These are phyloP conservation scores for Xerocomellus chrysenteron DNA, from an alignment of 768 basidiomycete species.

Conservation along the genomic window DNA sequence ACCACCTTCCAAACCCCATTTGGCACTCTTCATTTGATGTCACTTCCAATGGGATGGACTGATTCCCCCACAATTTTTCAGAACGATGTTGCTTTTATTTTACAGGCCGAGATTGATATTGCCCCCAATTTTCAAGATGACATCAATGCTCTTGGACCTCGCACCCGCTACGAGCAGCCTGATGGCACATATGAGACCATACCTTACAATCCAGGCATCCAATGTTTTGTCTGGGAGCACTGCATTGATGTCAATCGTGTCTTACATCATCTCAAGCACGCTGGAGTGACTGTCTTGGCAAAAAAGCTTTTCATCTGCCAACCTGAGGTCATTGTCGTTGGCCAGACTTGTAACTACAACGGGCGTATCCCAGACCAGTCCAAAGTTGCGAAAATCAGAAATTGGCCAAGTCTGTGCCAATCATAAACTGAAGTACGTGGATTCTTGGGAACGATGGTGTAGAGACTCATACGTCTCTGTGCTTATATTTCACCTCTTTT, in stretches of 20 bases:
- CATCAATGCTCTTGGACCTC: conserved; percentile 36
- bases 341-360: conserved; percentile 38
- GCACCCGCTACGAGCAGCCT: conserved; percentile 30
- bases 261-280: conserved; percentile 26
- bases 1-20: conserved; percentile 40
- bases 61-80: conserved; percentile 42
- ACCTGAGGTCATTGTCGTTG: conserved; percentile 33
- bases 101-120: conserved; percentile 39
- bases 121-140: conserved; percentile 42
- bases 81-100: conserved; percentile 37
- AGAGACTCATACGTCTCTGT: no score
- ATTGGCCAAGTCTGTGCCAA: conserved; percentile 30
- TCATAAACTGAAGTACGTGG: conserved; percentile 17
- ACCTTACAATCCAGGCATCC: conserved; percentile 9
- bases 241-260: conserved; percentile 28
- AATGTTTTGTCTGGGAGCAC: conserved; percentile 26
- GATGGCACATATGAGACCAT: conserved; percentile 11
- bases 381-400: conserved; percentile 24
- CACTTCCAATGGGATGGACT: conserved; percentile 43
- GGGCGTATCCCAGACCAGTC: conserved; percentile 33
- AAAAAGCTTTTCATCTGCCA: conserved; percentile 34
- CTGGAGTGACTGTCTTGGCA: conserved; percentile 9
- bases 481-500: no score
- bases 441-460: no score
- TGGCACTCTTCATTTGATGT: conserved; percentile 31